Conservation (phyloP, 805 yeast genomes). For the Cephaloascus albidus region DNA sequence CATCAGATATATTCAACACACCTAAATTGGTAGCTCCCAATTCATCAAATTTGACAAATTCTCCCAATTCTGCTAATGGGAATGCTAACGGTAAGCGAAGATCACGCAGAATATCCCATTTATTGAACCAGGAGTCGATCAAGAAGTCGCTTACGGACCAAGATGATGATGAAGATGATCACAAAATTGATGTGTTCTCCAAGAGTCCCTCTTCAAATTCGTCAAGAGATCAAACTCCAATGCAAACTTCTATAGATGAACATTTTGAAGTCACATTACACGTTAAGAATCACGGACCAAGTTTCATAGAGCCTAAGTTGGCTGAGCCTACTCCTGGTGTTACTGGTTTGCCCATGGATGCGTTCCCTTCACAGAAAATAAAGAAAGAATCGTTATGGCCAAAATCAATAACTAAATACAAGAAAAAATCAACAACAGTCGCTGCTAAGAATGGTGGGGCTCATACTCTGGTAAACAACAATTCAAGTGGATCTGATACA, state of each 20-base stretch:
- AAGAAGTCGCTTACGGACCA: constrained; percentile 10
- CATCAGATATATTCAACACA: background rate
- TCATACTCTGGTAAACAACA: background rate
- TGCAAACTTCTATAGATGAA: background rate
- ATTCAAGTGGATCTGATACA: background rate
- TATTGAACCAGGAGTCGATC: constrained; percentile 5
- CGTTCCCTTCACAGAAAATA: constrained; percentile 53
- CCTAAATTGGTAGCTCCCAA: background rate
- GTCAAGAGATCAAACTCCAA: background rate
- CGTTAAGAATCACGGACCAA: constrained; percentile 4
- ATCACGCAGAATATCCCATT: background rate
- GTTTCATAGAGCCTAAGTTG: constrained; percentile 50
- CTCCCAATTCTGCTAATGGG: background rate
- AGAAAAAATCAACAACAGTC: constrained; percentile 10
- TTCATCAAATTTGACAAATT: background rate
- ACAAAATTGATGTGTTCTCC: background rate
- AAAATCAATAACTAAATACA: constrained; percentile 13
- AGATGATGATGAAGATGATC: background rate
- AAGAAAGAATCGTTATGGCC: constrained; percentile 51
- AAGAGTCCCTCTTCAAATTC: background rate
- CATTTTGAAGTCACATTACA: background rate
- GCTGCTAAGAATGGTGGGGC: constrained; percentile 8
- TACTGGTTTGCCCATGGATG: constrained; percentile 67
- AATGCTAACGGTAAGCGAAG: background rate
- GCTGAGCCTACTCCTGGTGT: constrained; percentile 47